phyloP scores from a whole-genome alignment of 345 rosid genomes.

The Eucalyptus paniculata region DNA sequence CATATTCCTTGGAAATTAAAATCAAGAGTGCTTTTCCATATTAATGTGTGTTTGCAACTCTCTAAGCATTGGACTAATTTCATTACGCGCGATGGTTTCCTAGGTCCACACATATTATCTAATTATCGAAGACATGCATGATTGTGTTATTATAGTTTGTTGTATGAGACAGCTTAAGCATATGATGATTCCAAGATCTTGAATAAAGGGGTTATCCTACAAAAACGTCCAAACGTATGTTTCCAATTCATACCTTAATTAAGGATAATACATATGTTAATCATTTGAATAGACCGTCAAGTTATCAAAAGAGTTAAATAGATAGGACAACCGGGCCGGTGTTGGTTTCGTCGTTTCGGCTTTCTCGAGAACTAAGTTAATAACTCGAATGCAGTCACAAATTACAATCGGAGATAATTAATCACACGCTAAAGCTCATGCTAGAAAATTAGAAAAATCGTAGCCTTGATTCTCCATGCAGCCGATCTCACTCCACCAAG shows the following conservation, averaged over 20 bases:
- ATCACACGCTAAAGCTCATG: neutral
- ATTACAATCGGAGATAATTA: neutral
- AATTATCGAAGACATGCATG: neutral
- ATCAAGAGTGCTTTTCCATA: neutral
- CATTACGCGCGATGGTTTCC: neutral
- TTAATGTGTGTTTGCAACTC: rapidly evolving
- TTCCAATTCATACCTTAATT: neutral
- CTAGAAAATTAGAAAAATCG: neutral
- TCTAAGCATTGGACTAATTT: neutral
- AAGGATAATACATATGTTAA: neutral
- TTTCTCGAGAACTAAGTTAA: neutral
- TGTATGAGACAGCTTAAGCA: too few species aligned
- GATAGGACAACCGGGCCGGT: neutral
- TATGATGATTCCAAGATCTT: too few species aligned
- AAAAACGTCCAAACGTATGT: neutral
- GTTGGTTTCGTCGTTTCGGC: neutral
- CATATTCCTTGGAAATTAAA: neutral
- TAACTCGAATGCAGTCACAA: neutral
- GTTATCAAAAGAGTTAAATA: neutral
- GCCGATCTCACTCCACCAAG: neutral
- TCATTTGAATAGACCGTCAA: neutral
- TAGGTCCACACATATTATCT: neutral
- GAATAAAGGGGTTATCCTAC: too few species aligned
- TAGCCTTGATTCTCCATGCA: neutral
- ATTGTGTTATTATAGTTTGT: neutral